Percentiles rank a stretch among this genome's conserved stretches.
Conservation (phyloP, 176 grass and related monocot species). For the Coix lacrymajobi region DNA sequence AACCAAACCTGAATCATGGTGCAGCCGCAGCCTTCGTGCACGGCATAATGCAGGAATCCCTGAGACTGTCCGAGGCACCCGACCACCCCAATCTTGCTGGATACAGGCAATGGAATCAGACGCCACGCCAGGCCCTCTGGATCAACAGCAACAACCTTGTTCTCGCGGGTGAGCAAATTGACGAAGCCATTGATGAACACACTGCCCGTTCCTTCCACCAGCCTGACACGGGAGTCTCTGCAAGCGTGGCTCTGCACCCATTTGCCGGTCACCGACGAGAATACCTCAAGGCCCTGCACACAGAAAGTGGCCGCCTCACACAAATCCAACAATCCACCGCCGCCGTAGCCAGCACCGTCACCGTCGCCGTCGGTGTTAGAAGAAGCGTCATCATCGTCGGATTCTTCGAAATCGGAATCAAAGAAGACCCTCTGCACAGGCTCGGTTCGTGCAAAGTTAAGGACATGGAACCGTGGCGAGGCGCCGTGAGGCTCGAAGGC, state of each 20-base stretch:
- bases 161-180: conserved; percentile 19
- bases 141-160: not conserved
- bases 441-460: not conserved
- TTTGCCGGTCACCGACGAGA: not conserved
- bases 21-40: not conserved
- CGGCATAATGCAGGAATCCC: conserved; percentile 15
- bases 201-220: not conserved
- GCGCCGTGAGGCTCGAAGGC: not conserved
- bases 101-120: not conserved
- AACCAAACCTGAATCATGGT: conserved; percentile 4
- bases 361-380: not conserved
- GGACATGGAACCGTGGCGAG: not conserved
- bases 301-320: not conserved
- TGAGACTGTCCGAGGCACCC: conserved; percentile 17
- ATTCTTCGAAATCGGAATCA: not conserved
- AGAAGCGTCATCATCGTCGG: not conserved
- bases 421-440: not conserved
- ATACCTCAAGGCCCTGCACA: conserved; percentile 17
- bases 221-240: not conserved
- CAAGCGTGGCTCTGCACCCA: not conserved
- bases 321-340: not conserved
- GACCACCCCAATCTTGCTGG: not conserved
- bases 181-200: conserved; percentile 12
- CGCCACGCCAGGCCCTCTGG: not conserved
- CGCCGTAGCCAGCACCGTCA: not conserved